Evolutionary conservation across 495 filamentous ascomycete species (phyloP).

Genomic region (Tuber indicum): DNA sequence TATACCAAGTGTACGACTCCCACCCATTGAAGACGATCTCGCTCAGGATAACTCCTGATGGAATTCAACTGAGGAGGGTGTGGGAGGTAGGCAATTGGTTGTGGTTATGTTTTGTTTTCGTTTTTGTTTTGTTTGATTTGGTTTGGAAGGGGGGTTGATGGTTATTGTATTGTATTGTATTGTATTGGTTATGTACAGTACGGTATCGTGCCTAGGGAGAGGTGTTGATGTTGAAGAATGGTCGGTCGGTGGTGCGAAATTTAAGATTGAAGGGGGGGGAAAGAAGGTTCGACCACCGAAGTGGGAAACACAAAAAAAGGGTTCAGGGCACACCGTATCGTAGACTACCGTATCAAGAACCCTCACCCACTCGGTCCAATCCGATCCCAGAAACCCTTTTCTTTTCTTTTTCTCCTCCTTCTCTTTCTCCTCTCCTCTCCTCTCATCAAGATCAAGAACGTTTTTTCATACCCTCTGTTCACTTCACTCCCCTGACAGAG

Average conservation of each 20-base stretch:
- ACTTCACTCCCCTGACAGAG: conserved; percentile 16
- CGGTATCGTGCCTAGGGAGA: neutral
- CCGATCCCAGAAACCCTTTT: neutral
- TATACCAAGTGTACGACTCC: neutral
- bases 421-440: neutral
- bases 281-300: neutral
- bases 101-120: neutral
- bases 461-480: conserved; percentile 36
- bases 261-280: neutral
- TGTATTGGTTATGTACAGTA: neutral
- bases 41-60: conserved; percentile 6
- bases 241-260: no score
- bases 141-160: neutral
- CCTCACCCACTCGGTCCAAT: neutral
- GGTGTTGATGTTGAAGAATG: neutral
- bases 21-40: neutral
- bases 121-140: neutral
- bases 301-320: neutral
- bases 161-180: neutral
- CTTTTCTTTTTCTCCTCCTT: neutral
- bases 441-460: conserved; percentile 30
- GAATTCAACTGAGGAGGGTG: conserved; percentile 1
- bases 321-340: neutral
- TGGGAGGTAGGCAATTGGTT: conserved; percentile 11
- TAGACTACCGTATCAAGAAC: neutral